Evolutionary conservation across 495 filamentous ascomycete genomes (phyloP), one percentile per base, ranked within the genome.

Genomic region (Parachaetomium inaequale): DNA sequence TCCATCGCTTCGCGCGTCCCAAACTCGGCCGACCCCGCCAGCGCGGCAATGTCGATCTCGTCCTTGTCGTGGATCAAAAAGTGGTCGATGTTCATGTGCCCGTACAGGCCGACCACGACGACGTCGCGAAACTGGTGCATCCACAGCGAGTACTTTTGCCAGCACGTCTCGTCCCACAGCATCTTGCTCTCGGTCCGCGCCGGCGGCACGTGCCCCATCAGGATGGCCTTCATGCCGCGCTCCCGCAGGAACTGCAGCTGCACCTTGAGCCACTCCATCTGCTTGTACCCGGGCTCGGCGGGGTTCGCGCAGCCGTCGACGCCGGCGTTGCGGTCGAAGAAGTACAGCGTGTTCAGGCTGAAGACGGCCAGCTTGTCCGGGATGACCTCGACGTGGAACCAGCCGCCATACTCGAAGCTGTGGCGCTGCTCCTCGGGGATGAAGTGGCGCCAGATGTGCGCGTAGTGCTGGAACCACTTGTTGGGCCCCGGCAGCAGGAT

Each of bases 1-100:
- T 84, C 75, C 71, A 76, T 69, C 2, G 66, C 59, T 59, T 75
- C 70, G 61, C 75, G 75, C 25, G 43, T 58, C 61, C 25, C 59
- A 38, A 53, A 59, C 62, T 67, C 67, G 28, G 82, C 78, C 28
- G 75, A 65, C 4, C 79, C 83, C 4, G 72, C 68, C 17, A 83
- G 59, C n/a, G 76, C 73, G 21, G 68, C 73, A 56, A 85, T 77
- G 46, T 91, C 77, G 47, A 98, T 80, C 15, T 96, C 82, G 12
- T 88, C 76, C 61, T 84, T 89, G 76, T 97, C 94, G 68, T 96
- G 93, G 10, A 99, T 75, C 68, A 98, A 83, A 75, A 98, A 99
- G 71, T 99, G 94, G 68, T 99, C 94, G 63, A 96, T 88, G 70
- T 99, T 99, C 93, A 99, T 98, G 71, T 99, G 94, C 2, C 93